Percentiles rank a stretch among this genome's conserved stretches.
Conservation (phyloP, 495 filamentous ascomycete species). For the Barbatosphaeria neglecta region DNA sequence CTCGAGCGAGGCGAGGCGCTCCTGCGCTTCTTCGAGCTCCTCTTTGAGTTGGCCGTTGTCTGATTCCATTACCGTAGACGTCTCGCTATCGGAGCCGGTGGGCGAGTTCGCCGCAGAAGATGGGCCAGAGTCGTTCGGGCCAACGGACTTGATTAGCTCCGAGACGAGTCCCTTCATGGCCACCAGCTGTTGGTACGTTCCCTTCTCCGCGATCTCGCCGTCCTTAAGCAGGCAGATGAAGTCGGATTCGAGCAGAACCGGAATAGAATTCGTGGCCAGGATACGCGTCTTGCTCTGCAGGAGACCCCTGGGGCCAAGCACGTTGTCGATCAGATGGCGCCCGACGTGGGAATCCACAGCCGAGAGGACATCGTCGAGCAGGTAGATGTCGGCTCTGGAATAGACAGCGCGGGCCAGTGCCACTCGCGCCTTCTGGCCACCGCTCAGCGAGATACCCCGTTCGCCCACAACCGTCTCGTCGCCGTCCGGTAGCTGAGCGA, state of each 20-base stretch:
- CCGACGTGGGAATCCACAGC: slow-evolving; percentile 98
- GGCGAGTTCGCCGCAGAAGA: slow-evolving; percentile 16
- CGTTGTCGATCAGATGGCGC: slow-evolving; percentile 84
- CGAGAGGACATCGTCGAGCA: slow-evolving; percentile 88
- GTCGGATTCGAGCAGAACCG: slow-evolving; percentile 73
- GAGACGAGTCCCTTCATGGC: slow-evolving; percentile 88
- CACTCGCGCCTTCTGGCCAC: slow-evolving; percentile 90
- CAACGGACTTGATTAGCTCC: slow-evolving; percentile 69
- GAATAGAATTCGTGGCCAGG: slow-evolving; percentile 91
- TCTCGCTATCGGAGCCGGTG: slow-evolving; percentile 42
- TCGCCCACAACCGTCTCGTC: slow-evolving; percentile 96
- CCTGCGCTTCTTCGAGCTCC: slow-evolving; percentile 62
- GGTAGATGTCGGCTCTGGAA: slow-evolving; percentile 90
- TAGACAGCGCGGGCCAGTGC: slow-evolving; percentile 96
- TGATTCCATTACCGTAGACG: slow-evolving; percentile 47
- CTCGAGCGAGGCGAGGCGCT: slow-evolving; percentile 54
- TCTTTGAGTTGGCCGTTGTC: slow-evolving; percentile 35
- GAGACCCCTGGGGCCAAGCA: slow-evolving; percentile 76
- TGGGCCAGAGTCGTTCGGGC: slow-evolving; percentile 34
- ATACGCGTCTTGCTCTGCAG: slow-evolving; percentile 81
- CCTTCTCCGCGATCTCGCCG: slow-evolving; percentile 73
- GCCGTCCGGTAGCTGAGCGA: slow-evolving; percentile 84
- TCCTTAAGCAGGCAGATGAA: slow-evolving; percentile 75
- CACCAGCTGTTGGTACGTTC: slow-evolving; percentile 80
- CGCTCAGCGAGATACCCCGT: slow-evolving; percentile 91